These are phyloP conservation scores for Alternaria infectoria DNA, from an alignment of 2,329 filamentous ascomycete species.

Conservation along the genomic window DNA sequence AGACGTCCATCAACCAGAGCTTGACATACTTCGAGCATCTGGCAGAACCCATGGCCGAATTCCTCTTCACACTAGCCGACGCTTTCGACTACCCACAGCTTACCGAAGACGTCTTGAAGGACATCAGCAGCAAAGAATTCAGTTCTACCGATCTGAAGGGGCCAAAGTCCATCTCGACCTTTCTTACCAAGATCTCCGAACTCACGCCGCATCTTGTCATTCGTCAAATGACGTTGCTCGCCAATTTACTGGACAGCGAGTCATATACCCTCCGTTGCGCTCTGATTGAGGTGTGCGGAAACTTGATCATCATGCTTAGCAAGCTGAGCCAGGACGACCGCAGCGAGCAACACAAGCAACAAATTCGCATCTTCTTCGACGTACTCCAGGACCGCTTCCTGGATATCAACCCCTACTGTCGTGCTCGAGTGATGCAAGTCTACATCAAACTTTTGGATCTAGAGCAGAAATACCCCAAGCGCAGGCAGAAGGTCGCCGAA, in stretches of 20 bases:
- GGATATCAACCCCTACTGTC: conserved; percentile 95
- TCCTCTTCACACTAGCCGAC: conserved; percentile 91
- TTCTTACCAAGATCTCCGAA: conserved; percentile 92
- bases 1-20: conserved; percentile 97
- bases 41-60: conserved; percentile 99
- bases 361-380: conserved; percentile 96
- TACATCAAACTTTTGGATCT: conserved; percentile 90
- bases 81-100: conserved; percentile 98
- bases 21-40: conserved; percentile 98
- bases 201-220: conserved; percentile 90
- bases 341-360: conserved; percentile 89
- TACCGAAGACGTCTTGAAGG: conserved; percentile 88
- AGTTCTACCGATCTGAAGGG: conserved; percentile 95
- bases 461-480: conserved; percentile 89
- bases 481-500: conserved; percentile 85
- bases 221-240: conserved; percentile 94
- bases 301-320: conserved; percentile 88
- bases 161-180: conserved; percentile 93
- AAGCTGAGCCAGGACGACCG: conserved; percentile 80
- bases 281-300: conserved; percentile 95
- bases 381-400: conserved; percentile 95
- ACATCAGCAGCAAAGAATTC: conserved; percentile 97
- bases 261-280: conserved; percentile 93
- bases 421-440: conserved; percentile 90
- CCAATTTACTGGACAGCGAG: conserved; percentile 95